Base-by-base conservation (phyloP, 208 protist genomes). In the Zelonia costaricensis region DNA sequence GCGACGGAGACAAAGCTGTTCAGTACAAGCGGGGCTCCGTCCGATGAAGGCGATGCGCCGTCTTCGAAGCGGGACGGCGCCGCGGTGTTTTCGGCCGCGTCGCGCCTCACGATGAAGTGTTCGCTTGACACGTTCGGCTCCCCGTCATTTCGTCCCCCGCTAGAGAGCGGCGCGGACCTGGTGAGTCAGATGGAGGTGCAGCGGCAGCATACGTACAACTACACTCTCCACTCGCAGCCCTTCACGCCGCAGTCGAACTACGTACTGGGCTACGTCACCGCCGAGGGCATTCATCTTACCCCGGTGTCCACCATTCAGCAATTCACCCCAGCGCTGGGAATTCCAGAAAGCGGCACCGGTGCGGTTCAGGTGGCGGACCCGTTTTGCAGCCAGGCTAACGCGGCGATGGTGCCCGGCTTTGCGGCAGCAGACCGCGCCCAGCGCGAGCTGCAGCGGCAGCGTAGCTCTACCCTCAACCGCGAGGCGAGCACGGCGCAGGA, bases 91-190 rank as follows among this genome's bases (percentile, higher is more conserved):
- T 39, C 52, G 18, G 57, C 80, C 0, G 72, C 57, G 22, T 88
- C 87, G 5, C 69, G 87, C 9, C 33, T 95, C 30, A 92, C 82
- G 13, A 86, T 95, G 79, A 77, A 68, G 25, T 91, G 78, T 27
- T 54, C 67, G 5, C 54, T 95, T 12, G 86, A 95, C 62, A 91
- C 80, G 0, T 95, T 93, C 55, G 84, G 82, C 33, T 91, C 82
- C 0, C 60, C 61, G 1, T 94, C 88, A 9, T 92, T 94, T 40
- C 48, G 44, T 6, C 36, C 35, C 0, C 40, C 44, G 4, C 40
- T 48, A 40, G 47, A 60, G 28, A 56, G 22, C 12, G 10, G 38
- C 4, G 7, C 3, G 12, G 42, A 63, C 38, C 6, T 39, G 13
- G 12, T 60, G 25, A 48, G 55, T 28, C 54, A 66, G 57, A 80